Evolutionary conservation across 352 stramenopile genomes (phyloP).

Genomic region (Blastocystis sp.): DNA sequence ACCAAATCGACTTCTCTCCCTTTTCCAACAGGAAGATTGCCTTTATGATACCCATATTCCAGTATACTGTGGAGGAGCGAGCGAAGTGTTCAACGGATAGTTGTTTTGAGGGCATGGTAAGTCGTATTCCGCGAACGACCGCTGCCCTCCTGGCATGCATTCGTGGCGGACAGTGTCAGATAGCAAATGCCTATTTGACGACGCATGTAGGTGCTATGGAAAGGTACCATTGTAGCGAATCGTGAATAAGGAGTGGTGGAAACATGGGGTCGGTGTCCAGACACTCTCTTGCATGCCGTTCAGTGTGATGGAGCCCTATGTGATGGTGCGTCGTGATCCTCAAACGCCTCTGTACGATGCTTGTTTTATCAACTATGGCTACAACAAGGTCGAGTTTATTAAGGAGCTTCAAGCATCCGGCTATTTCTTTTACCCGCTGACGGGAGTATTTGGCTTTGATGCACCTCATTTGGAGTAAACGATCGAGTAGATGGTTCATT

Average conservation of each 20-base stretch:
- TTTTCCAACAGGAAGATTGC: neutral
- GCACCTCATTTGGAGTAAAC: too few species aligned
- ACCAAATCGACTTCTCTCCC: too few species aligned
- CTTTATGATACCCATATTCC: neutral
- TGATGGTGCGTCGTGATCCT: neutral
- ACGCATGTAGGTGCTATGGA: neutral
- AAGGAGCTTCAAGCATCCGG: too few species aligned
- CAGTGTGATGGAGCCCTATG: constrained; percentile 7
- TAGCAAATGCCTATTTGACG: neutral
- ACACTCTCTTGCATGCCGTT: neutral
- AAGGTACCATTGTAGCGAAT: neutral
- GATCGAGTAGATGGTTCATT: too few species aligned
- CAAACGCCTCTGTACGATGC: neutral
- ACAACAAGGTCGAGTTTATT: constrained; percentile 43
- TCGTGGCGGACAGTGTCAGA: neutral
- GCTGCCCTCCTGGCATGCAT: neutral
- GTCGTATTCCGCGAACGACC: neutral
- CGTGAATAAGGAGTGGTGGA: neutral
- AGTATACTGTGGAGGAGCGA: neutral
- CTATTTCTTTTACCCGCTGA: too few species aligned
- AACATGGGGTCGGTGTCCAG: neutral
- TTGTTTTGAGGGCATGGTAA: neutral
- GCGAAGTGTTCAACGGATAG: neutral
- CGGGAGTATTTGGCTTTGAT: too few species aligned
- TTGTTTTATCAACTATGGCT: constrained; percentile 28